Base-by-base conservation (phyloP, 257 asterid genomes). In the Mentha longifolia region DNA sequence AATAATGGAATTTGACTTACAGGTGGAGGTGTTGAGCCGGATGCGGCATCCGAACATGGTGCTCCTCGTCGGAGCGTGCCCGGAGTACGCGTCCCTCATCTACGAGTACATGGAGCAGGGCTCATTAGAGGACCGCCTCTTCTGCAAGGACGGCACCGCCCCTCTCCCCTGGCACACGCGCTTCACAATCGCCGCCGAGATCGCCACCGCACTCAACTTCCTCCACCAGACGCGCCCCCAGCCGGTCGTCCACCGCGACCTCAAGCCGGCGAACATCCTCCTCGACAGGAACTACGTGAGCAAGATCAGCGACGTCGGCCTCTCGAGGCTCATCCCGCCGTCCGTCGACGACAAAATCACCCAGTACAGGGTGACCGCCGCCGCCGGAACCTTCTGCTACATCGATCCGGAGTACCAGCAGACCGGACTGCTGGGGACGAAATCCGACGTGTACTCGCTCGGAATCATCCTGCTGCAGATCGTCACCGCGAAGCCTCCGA, bases 371-470 rank as follows among this genome's bases (percentile, higher is more conserved):
- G 74, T 84, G 87, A 91, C 98, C 9, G 85, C 95, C 33, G 96
- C 96, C 9, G 96, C 96, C 42, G 97, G 96, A 31, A 94, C 98
- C 31, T 87, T 94, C 71, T 94, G 96, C 67, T 94, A 94, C 83
- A 94, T 94, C 31, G 98, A 94, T 54, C 98, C 98, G 0, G 96
- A 94, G 87, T 88, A 93, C 65, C 98, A 93, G 70, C 89, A 87
- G 49, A 83, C 95, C 0, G 95, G 96, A 15, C 75, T 85, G 92
- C 73, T 94, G 35, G 88, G 96, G 43, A 83, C 94, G 12, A 91
- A 91, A 71, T 94, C 98, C 1, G 97, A 91, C 22, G 58, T 87
- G 33, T 93, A 91, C 33, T 94, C 98, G 0, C 35, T 91, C 0
- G 98, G 97, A 0, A 81, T 91, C 8, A 67, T 87, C 49, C 20